Evolutionary conservation across 176 grass and related monocot genomes (phyloP), one percentile per base, ranked within the genome.

Genomic region (Olyra latifolia): DNA sequence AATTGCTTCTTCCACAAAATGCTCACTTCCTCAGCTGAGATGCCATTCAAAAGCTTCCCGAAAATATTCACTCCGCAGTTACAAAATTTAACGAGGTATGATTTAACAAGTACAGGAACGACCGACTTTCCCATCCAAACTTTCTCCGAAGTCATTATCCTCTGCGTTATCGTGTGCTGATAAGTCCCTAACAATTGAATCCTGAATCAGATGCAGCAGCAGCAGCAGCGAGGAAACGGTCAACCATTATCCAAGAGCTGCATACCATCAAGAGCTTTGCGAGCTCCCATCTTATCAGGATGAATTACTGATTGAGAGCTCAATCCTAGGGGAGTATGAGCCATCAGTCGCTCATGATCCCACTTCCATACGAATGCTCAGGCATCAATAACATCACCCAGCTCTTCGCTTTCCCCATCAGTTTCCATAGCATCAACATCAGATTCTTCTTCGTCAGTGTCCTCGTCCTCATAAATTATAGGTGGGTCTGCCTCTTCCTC

Each of bases 371-470:
- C 17, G 92, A 94, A 88, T 85, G 82, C 63, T 80, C 76, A 20
- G 40, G 92, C 92, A 89, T 94, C 81, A 56, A 82, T 91, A 46
- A 87, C 77, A 64, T 91, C 77, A 44, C 89, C 80, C 8, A 84
- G 41, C 69, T 92, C 88, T 79, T 78, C 80, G 32, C 22, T 27
- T 23, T 86, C 83, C 47, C 41, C 71, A 32, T 95, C 90, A 9
- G 86, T 91, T 79, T 91, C 95, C 85, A 95, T 98, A 46, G 80
- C 89, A 83, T 97, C 89, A 38, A 41, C 75, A 55, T 89, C 90
- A 69, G 90, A 91, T 62, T 87, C 86, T 81, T 93, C 86, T 14
- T 93, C 91, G 0, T 98, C 95, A 53, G 89, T 94, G 84, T 98
- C 93, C 82, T 75, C 84, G 59, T 95, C 91, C 87, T 92, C 87